Conservation (phyloP, 73 alveolate species). For the Paramecium sexaurelia region DNA sequence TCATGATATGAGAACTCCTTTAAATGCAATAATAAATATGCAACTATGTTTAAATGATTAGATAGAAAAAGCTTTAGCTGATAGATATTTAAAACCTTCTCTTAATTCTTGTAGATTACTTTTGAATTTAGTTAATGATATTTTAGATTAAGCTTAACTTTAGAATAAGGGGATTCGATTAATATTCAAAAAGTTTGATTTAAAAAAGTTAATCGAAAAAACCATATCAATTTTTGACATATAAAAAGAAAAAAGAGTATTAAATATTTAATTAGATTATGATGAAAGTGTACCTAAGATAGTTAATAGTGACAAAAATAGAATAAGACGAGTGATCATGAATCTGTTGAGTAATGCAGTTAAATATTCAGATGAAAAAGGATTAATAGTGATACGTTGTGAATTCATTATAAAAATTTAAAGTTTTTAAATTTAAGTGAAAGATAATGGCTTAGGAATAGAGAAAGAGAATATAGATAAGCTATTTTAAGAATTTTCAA, state of each 20-base stretch:
- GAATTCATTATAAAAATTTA: not conserved
- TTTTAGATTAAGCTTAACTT: slow-evolving; percentile 58
- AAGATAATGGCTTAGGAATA: slow-evolving; percentile 64
- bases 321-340: slow-evolving; percentile 62
- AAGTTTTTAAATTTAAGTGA: slow-evolving; percentile 13
- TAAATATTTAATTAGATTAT: slow-evolving; percentile 35
- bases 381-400: not conserved
- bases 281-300: not conserved
- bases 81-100: slow-evolving; percentile 61
- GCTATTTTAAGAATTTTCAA: slow-evolving; percentile 48
- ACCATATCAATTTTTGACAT: slow-evolving; percentile 48
- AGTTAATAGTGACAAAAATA: slow-evolving; percentile 58
- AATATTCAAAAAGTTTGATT: slow-evolving; percentile 49
- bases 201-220: slow-evolving; percentile 57
- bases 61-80: not conserved
- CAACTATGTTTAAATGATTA: slow-evolving; percentile 11
- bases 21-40: slow-evolving; percentile 61
- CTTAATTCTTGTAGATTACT: slow-evolving; percentile 64
- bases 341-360: slow-evolving; percentile 70
- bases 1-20: slow-evolving; percentile 68
- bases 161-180: slow-evolving; percentile 56
- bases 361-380: slow-evolving; percentile 53
- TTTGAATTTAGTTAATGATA: slow-evolving; percentile 67
- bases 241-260: slow-evolving; percentile 34
- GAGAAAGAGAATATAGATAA: slow-evolving; percentile 42